Conservation (phyloP, 1,284 basidiomycete genomes). For the Polyporus tsugae region DNA sequence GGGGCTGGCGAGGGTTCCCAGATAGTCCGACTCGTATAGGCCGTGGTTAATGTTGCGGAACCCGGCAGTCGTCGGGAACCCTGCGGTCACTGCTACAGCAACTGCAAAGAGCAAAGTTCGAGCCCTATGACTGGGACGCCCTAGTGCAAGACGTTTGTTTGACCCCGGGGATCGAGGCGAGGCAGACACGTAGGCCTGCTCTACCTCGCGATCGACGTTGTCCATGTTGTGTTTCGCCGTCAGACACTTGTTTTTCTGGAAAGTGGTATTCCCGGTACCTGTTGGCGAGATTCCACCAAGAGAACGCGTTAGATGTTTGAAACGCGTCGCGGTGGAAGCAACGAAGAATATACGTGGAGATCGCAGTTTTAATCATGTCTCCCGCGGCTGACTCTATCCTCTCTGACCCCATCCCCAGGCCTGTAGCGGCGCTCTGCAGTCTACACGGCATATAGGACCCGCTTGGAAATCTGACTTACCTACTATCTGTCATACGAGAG, state of each 20-base stretch:
- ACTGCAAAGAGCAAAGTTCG: not conserved
- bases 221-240: not conserved
- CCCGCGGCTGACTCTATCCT: too few species aligned
- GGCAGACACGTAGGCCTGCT: not conserved
- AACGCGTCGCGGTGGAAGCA: not conserved
- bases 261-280: not conserved
- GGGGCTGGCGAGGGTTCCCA: not conserved
- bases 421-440: too few species aligned
- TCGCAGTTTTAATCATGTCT: too few species aligned
- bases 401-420: too few species aligned
- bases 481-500: too few species aligned
- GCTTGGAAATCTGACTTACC: too few species aligned
- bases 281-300: not conserved
- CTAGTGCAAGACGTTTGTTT: not conserved
- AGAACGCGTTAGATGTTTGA: not conserved
- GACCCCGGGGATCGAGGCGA: not conserved
- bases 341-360: too few species aligned
- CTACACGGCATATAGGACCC: too few species aligned
- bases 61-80: not conserved
- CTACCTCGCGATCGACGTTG: not conserved
- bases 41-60: not conserved
- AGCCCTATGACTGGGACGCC: not conserved
- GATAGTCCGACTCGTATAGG: not conserved
- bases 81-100: not conserved
- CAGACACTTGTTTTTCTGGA: not conserved